A percentile compares a stretch with the other conserved stretches of the same genome.
Conservation (phyloP, 2,329 filamentous ascomycete species). For the Xylariaceae sp. region DNA sequence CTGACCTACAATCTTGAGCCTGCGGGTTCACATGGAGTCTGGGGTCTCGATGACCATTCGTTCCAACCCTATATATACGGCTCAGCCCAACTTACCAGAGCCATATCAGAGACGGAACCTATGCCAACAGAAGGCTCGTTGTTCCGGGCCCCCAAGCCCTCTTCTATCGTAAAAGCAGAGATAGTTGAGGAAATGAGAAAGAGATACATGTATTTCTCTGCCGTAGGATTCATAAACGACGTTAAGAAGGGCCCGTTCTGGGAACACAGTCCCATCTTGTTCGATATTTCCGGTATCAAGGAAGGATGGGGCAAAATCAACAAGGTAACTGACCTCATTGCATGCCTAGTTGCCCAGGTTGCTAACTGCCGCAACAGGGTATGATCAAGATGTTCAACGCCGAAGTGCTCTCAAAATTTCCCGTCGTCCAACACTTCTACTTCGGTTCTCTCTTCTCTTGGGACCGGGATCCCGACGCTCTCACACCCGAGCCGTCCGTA, state of each 20-base stretch:
- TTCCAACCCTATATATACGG: slow-evolving; percentile 94
- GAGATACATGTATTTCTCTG: slow-evolving; percentile 86
- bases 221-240: slow-evolving; percentile 93
- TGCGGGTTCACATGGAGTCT: slow-evolving; percentile 92
- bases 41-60: slow-evolving; percentile 96
- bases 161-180: slow-evolving; percentile 59
- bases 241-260: slow-evolving; percentile 96
- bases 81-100: slow-evolving; percentile 78
- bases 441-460: slow-evolving; percentile 78
- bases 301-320: slow-evolving; percentile 99
- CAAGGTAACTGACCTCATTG: slow-evolving; percentile 45
- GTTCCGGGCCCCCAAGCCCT: slow-evolving; percentile 63
- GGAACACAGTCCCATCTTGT: slow-evolving; percentile 92
- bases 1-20: slow-evolving; percentile 89
- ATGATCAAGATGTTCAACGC: slow-evolving; percentile 99
- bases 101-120: slow-evolving; percentile 57
- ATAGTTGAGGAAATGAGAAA: slow-evolving; percentile 60
- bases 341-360: neutral
- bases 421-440: slow-evolving; percentile 93
- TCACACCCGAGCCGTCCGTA: slow-evolving; percentile 41
- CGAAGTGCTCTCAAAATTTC: slow-evolving; percentile 93
- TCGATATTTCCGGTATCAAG: slow-evolving; percentile 85
- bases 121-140: slow-evolving; percentile 78
- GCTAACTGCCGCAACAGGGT: slow-evolving; percentile 46
- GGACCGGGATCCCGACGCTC: slow-evolving; percentile 61